phyloP scores from a whole-genome alignment of 306 rosid species.

The Luffa aegyptiaca region DNA sequence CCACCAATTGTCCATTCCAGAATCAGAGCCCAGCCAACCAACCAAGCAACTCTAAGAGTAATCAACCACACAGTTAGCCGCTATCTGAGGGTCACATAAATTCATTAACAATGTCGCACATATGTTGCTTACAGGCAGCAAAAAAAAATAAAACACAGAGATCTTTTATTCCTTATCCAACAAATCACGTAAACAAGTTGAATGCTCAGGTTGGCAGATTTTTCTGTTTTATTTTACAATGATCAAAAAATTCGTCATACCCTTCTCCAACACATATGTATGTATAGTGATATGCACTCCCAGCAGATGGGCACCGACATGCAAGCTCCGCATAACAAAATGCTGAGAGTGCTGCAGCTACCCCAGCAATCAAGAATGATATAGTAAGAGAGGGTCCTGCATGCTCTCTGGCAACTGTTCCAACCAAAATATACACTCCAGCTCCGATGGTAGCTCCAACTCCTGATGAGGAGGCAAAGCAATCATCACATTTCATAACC shows the following conservation, averaged over 20 bases:
- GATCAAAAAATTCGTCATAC: conserved; percentile 17
- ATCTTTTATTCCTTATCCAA: background rate
- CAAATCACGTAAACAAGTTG: background rate
- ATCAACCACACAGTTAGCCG: background rate
- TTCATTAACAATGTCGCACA: background rate
- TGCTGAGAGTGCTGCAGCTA: conserved; percentile 89
- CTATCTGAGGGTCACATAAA: background rate
- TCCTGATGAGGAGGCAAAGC: conserved; percentile 29
- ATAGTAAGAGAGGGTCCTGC: conserved; percentile 76
- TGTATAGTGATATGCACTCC: conserved; percentile 94
- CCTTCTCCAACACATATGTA: conserved; percentile 95
- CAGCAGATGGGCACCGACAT: conserved; percentile 93
- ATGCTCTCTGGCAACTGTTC: conserved; percentile 89
- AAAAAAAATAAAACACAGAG: background rate
- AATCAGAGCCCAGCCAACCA: conserved; percentile 83
- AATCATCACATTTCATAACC: background rate
- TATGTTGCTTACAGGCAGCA: background rate
- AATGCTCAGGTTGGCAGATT: too few relatives aligned
- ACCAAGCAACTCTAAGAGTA: conserved; percentile 77
- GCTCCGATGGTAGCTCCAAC: conserved; percentile 96
- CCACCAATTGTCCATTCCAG: conserved; percentile 84
- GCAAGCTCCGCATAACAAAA: conserved; percentile 96
- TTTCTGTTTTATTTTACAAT: background rate
- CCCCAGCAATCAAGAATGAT: conserved; percentile 79
- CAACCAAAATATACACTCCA: conserved; percentile 92